Conservation (phyloP, 768 basidiomycete genomes). For the Neoboletus subvelutipes region DNA sequence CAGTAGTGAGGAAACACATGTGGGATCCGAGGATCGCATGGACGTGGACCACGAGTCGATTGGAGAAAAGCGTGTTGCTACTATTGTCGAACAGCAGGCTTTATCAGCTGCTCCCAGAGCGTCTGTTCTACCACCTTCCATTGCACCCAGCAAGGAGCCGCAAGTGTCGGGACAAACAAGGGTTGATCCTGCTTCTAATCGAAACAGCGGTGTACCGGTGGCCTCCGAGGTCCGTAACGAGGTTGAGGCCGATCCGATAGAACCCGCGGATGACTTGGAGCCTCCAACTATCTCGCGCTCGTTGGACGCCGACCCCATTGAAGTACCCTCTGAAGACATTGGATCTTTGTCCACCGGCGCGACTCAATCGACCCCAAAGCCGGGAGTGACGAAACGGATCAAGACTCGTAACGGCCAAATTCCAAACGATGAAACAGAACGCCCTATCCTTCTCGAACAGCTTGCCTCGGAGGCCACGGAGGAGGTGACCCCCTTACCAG, state of each 20-base stretch:
- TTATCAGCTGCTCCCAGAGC: not conserved
- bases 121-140: not conserved
- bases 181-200: constrained; percentile 14
- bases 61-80: not conserved
- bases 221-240: not conserved
- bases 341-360: not conserved
- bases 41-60: constrained; percentile 8
- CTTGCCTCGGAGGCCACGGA: constrained; percentile 17
- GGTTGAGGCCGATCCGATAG: constrained; percentile 41
- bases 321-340: constrained; percentile 14
- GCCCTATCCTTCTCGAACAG: constrained; percentile 24
- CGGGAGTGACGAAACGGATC: constrained; percentile 41
- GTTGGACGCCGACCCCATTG: constrained; percentile 32
- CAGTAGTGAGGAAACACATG: constrained; percentile 20
- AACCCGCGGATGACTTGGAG: constrained; percentile 40
- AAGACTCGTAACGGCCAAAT: constrained; percentile 40
- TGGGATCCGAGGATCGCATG: constrained; percentile 21
- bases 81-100: not conserved
- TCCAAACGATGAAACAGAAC: constrained; percentile 24
- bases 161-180: constrained; percentile 9
- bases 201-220: not conserved
- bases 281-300: constrained; percentile 7
- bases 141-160: not conserved
- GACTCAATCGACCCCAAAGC: constrained; percentile 26
- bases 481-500: constrained; percentile 21